Conservation (phyloP, 1,284 basidiomycete genomes). For the Phlebopus sp. region DNA sequence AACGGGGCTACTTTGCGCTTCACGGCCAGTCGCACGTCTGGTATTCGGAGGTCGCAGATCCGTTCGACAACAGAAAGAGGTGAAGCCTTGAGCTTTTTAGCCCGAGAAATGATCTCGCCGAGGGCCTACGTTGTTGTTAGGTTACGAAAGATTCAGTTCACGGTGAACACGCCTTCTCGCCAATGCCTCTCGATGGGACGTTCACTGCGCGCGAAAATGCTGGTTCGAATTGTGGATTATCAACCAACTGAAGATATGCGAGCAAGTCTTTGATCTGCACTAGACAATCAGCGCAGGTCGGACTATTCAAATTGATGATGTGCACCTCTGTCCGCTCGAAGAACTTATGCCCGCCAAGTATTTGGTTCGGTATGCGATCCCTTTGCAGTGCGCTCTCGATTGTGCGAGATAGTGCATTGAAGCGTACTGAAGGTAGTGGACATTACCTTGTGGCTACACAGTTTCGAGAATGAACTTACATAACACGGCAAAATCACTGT, state of each 20-base stretch:
- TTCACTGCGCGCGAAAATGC: constrained; percentile 82
- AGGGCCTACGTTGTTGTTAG: constrained; percentile 46
- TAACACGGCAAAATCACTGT: constrained; percentile 80
- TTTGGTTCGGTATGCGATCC: constrained; percentile 72
- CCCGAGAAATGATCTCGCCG: constrained; percentile 53
- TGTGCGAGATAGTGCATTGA: constrained; percentile 77
- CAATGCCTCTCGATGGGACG: constrained; percentile 72
- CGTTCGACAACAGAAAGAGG: constrained; percentile 62
- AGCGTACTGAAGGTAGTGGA: constrained; percentile 56
- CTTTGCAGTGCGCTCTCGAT: constrained; percentile 80
- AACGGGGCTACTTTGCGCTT: constrained; percentile 64
- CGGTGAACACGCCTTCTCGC: constrained; percentile 64
- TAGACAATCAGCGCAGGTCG: neutral
- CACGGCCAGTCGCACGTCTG: constrained; percentile 65
- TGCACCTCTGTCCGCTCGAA: constrained; percentile 77
- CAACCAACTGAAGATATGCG: constrained; percentile 84
- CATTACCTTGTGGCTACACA: neutral
- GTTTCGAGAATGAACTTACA: constrained; percentile 43
- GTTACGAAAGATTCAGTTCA: neutral
- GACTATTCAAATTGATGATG: constrained; percentile 21
- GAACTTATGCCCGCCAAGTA: constrained; percentile 84
- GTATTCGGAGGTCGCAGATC: constrained; percentile 56
- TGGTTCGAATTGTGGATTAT: constrained; percentile 77
- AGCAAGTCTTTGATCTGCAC: constrained; percentile 78
- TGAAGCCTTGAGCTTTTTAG: constrained; percentile 50